These are phyloP conservation scores for Xylaria flabelliformis DNA, from an alignment of 495 filamentous ascomycete species.

Conservation along the genomic window DNA sequence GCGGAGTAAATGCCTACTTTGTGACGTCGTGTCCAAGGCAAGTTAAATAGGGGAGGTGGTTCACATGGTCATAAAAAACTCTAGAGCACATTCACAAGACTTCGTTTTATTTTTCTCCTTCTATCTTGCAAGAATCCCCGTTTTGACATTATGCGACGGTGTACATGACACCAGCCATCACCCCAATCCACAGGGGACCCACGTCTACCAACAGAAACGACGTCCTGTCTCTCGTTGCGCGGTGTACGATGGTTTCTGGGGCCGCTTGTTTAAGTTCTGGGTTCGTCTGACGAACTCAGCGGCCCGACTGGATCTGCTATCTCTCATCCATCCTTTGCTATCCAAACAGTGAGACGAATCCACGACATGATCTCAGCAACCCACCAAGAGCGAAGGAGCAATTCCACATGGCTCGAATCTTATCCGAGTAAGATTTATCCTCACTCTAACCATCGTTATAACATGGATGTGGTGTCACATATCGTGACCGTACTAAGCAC, in stretches of 20 bases:
- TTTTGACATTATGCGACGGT: neutral
- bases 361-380: neutral
- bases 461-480: neutral
- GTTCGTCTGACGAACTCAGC: neutral
- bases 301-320: neutral
- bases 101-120: neutral
- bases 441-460: neutral
- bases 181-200: neutral
- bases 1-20: no score
- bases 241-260: neutral
- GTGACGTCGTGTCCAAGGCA: neutral
- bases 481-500: neutral
- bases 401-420: neutral
- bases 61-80: conserved; percentile 6
- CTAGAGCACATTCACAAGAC: neutral
- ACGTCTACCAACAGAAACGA: neutral
- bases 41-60: neutral
- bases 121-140: conserved; percentile 9
- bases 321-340: neutral
- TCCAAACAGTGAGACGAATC: neutral
- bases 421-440: neutral
- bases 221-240: neutral
- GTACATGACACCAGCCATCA: neutral
- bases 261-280: neutral
- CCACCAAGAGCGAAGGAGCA: neutral